These are phyloP conservation scores for Daldinia eschscholtzii DNA, from an alignment of 2,329 filamentous ascomycete species.

Conservation along the genomic window DNA sequence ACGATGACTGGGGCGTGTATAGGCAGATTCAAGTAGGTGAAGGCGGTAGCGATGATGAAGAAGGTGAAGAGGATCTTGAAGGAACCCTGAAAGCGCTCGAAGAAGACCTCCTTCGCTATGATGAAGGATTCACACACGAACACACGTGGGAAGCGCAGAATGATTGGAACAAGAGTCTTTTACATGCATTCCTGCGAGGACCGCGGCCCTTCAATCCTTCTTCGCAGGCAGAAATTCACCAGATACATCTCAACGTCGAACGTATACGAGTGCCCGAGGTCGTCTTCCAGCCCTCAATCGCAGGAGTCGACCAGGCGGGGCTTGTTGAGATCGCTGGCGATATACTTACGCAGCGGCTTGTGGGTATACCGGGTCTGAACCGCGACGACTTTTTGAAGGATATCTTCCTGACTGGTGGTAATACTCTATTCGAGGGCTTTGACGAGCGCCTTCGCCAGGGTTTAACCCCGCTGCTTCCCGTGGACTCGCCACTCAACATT, in stretches of 20 bases:
- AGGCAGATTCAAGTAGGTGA: slow-evolving; percentile 89
- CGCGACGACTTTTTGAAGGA: slow-evolving; percentile 82
- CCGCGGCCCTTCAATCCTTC: slow-evolving; percentile 87
- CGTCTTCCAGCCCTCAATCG: slow-evolving; percentile 91
- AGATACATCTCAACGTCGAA: slow-evolving; percentile 96
- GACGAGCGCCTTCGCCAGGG: slow-evolving; percentile 83
- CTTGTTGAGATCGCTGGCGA: slow-evolving; percentile 92
- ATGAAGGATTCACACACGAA: slow-evolving; percentile 90
- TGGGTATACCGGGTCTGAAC: slow-evolving; percentile 60
- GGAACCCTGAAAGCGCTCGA: slow-evolving; percentile 81
- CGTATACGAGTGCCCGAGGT: slow-evolving; percentile 94
- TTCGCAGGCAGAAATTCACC: slow-evolving; percentile 82
- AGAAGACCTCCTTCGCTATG: slow-evolving; percentile 85
- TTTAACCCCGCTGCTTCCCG: slow-evolving; percentile 77
- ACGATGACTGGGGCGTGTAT: slow-evolving; percentile 98
- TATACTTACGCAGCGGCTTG: slow-evolving; percentile 86
- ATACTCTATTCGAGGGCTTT: slow-evolving; percentile 87
- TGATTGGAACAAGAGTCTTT: slow-evolving; percentile 92
- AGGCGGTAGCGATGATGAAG: slow-evolving; percentile 84
- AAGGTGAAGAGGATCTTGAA: slow-evolving; percentile 89
- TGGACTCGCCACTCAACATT: slow-evolving; percentile 74
- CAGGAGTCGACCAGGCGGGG: slow-evolving; percentile 92
- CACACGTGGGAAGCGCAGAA: slow-evolving; percentile 91
- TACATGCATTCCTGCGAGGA: slow-evolving; percentile 91
- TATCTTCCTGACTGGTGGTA: slow-evolving; percentile 95